Percentiles rank a stretch among this genome's conserved stretches.
Conservation (phyloP, 2,329 filamentous ascomycete genomes). For the Balansia obtecta region DNA sequence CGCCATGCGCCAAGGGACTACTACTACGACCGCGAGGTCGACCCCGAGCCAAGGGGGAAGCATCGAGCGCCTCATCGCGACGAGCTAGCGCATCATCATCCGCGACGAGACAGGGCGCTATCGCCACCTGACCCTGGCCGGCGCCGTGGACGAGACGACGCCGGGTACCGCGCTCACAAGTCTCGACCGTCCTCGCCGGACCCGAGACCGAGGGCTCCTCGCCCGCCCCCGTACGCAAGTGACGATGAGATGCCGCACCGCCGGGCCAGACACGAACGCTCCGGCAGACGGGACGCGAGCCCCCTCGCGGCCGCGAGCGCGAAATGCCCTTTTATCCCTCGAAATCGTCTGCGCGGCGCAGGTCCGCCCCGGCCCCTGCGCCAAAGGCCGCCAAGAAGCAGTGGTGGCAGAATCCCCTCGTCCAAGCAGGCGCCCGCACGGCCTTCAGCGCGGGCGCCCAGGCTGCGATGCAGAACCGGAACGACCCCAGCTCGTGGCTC, state of each 20-base stretch:
- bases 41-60: neutral
- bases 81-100: slow-evolving; percentile 7
- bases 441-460: slow-evolving; percentile 36
- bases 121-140: slow-evolving; percentile 9
- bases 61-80: slow-evolving; percentile 4
- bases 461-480: slow-evolving; percentile 32
- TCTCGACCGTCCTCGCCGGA: slow-evolving; percentile 5
- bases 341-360: slow-evolving; percentile 7
- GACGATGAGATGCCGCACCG: slow-evolving; percentile 11
- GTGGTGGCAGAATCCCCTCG: slow-evolving; percentile 26
- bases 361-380: slow-evolving; percentile 11
- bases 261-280: slow-evolving; percentile 12
- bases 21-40: slow-evolving; percentile 1
- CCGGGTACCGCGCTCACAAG: neutral
- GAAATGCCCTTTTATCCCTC: slow-evolving; percentile 5
- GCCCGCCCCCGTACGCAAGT: slow-evolving; percentile 8
- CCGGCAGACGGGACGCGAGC: slow-evolving; percentile 9
- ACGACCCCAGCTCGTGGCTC: slow-evolving; percentile 33
- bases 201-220: slow-evolving; percentile 1
- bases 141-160: slow-evolving; percentile 8
- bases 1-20: neutral
- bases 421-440: slow-evolving; percentile 31
- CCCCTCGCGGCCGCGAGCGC: slow-evolving; percentile 13
- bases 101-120: slow-evolving; percentile 10
- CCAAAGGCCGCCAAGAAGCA: slow-evolving; percentile 14